These are phyloP conservation scores for Digitaria exilis DNA, from an alignment of 202 grass and related monocot species.

Conservation along the genomic window DNA sequence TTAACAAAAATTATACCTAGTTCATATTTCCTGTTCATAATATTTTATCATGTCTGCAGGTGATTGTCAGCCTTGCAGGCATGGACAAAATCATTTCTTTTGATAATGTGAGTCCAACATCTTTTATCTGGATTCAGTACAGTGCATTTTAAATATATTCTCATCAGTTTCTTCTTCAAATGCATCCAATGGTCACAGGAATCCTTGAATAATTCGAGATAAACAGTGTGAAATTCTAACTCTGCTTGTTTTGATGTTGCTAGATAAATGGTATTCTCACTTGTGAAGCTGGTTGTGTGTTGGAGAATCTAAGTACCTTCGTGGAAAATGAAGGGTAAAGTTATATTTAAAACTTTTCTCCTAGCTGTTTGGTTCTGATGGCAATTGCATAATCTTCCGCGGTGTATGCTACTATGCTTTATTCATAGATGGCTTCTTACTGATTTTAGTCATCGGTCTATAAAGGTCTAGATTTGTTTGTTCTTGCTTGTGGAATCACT, in stretches of 20 bases:
- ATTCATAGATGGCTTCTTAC: slow-evolving; percentile 26
- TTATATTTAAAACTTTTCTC: not conserved
- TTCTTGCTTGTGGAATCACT: not conserved
- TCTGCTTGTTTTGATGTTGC: slow-evolving; percentile 48
- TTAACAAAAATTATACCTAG: not conserved
- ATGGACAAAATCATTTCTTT: slow-evolving; percentile 89
- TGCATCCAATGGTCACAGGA: slow-evolving; percentile 11
- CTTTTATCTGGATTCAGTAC: slow-evolving; percentile 35
- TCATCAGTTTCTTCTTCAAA: slow-evolving; percentile 2
- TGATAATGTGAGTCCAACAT: slow-evolving; percentile 74
- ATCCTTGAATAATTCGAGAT: slow-evolving; percentile 22
- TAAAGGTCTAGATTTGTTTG: not conserved
- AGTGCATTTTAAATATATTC: not conserved
- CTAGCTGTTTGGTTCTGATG: not conserved
- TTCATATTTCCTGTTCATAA: not conserved
- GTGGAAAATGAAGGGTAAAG: slow-evolving; percentile 91
- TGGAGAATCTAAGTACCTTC: slow-evolving; percentile 81
- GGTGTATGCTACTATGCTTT: slow-evolving; percentile 11
- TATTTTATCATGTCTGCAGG: slow-evolving; percentile 51
- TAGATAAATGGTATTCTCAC: slow-evolving; percentile 98
- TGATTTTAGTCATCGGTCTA: not conserved
- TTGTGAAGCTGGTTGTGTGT: slow-evolving; percentile 89
- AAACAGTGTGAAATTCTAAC: slow-evolving; percentile 38
- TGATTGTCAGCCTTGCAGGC: slow-evolving; percentile 71
- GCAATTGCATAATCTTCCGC: not conserved